Evolutionary conservation across 2,329 filamentous ascomycete genomes (phyloP), one percentile per base, ranked within the genome.

Genomic region (Sporothrix dimorphospora): DNA sequence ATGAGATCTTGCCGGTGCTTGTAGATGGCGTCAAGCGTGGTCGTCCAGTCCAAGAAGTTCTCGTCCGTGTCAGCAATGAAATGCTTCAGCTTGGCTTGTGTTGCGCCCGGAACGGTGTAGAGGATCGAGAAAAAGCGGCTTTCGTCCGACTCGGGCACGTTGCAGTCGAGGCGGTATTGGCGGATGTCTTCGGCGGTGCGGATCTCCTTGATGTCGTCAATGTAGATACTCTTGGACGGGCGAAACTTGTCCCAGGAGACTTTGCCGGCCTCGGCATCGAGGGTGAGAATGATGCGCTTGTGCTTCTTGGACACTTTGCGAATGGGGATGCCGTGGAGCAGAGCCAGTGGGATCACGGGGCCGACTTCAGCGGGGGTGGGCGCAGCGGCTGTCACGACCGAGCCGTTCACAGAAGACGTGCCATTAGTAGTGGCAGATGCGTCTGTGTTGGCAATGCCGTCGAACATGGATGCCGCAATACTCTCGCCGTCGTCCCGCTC

Each of bases 171-270:
- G 55, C 93, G 91, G 79, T 97, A 97, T 79, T 97, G 95, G 72
- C 92, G 90, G 21, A 95, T 93, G 79, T 98, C 93, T 14, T 88
- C 88, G 21, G 93, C 94, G 45, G 91, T 89, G 74, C 94, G 90
- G 65, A 98, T 94, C 78, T 97, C 94, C 78, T 93, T 92, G 77
- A 99, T 95, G 79, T 98, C 94, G 78, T 99, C 96, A 74, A 99
- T 93, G 80, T 97, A 97, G 75, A 99, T 92, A 70, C 89, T 90
- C 80, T 98, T 98, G 30, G 90, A 88, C 0, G 92, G 90, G 47
- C 93, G 90, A 9, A 87, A 89, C 63, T 90, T 88, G 80, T 97
- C 92, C 95, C 95, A 98, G 34, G 88, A 92, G 30, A 99, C 92
- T 80, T 94, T 96, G 73, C 92, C 94, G 1, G 92, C 88, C 78